Percentiles rank a stretch among this genome's conserved stretches.
phyloP scores from a whole-genome alignment of 2,329 filamentous ascomycete genomes.

The Nemania abortiva region DNA sequence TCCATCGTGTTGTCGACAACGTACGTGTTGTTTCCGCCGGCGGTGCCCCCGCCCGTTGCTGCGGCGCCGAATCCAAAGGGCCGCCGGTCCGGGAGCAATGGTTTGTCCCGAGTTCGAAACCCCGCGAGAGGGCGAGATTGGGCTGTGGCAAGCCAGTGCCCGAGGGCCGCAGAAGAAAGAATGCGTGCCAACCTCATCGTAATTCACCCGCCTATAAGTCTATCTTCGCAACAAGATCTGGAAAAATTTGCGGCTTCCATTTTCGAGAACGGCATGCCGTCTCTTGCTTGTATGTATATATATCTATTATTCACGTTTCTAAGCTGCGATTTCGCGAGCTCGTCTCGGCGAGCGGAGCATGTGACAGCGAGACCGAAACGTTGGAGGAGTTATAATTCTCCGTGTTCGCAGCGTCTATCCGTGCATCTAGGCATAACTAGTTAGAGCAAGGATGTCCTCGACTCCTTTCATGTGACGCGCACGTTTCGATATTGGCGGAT shows the following conservation, averaged over 20 bases:
- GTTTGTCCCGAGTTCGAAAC: background rate
- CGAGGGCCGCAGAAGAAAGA: conserved; percentile 14
- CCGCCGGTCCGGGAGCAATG: conserved; percentile 36
- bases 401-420: conserved; percentile 4
- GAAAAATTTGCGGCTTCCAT: conserved; percentile 1
- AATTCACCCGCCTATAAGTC: background rate
- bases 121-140: background rate
- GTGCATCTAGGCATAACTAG: background rate
- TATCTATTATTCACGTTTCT: conserved; percentile 10
- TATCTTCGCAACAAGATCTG: background rate
- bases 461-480: background rate
- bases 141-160: conserved; percentile 10
- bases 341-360: conserved; percentile 29
- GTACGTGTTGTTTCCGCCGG: conserved; percentile 33
- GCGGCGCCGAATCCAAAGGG: conserved; percentile 41
- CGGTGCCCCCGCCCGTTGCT: conserved; percentile 35
- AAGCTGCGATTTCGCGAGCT: background rate
- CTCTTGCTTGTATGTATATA: background rate
- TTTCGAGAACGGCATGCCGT: background rate
- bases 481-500: background rate
- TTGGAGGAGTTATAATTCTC: conserved; percentile 30
- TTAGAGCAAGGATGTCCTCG: conserved; percentile 11
- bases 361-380: conserved; percentile 17
- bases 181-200: conserved; percentile 20
- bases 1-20: conserved; percentile 42